A percentile compares a stretch with the other conserved stretches of the same genome.
Conservation (phyloP, 2,329 filamentous ascomycete genomes). For the Trichoderma atrobrunneum region DNA sequence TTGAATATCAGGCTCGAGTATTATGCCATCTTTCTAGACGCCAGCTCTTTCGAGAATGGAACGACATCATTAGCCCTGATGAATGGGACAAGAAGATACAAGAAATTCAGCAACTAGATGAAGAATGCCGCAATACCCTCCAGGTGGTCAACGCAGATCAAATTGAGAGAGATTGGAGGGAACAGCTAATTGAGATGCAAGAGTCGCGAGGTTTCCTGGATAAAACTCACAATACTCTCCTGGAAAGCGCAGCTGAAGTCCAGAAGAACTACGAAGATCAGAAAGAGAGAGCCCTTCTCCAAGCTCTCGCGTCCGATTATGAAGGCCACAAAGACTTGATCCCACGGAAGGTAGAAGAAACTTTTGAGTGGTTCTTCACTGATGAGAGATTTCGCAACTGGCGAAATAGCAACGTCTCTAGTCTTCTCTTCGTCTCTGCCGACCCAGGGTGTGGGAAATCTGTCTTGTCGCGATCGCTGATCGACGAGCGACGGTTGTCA, state of each 20-base stretch:
- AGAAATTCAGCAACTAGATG: neutral
- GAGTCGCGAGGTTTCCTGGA: neutral
- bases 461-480: conserved; percentile 21
- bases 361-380: conserved; percentile 35
- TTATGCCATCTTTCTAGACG: conserved; percentile 21
- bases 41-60: conserved; percentile 20
- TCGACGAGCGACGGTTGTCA: conserved; percentile 29
- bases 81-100: neutral
- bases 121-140: neutral
- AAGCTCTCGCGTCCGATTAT: conserved; percentile 27
- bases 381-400: conserved; percentile 30
- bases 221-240: neutral
- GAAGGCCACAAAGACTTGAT: conserved; percentile 31
- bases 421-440: conserved; percentile 34
- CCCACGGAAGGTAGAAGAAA: conserved; percentile 28
- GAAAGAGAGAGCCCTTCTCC: conserved; percentile 6
- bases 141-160: neutral
- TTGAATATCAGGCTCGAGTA: conserved; percentile 14
- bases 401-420: conserved; percentile 24
- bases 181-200: neutral
- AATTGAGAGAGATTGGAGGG: neutral
- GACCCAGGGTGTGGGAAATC: conserved; percentile 37
- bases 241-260: neutral
- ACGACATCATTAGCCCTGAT: neutral
- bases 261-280: neutral